A percentile compares a stretch with the other conserved stretches of the same genome.
These are phyloP conservation scores for Vitellaria paradoxa DNA, from an alignment of 179 eudicot species.

Conservation along the genomic window DNA sequence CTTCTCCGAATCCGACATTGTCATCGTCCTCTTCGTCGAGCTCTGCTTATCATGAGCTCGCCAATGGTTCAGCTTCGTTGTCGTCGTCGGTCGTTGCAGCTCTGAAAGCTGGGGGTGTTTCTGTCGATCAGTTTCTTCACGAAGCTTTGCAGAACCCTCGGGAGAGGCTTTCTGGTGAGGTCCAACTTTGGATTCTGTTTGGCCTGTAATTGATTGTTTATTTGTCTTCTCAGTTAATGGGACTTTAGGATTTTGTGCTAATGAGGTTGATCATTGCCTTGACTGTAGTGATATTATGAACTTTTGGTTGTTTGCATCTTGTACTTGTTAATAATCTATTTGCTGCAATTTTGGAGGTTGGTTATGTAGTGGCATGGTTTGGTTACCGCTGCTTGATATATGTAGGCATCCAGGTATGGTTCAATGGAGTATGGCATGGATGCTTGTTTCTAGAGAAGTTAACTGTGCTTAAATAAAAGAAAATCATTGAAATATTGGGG, in stretches of 20 bases:
- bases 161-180: constrained; percentile 79
- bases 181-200: not conserved
- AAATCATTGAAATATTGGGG: too few relatives aligned
- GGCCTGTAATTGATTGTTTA: too few relatives aligned
- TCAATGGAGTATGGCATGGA: too few relatives aligned
- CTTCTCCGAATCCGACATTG: constrained; percentile 14
- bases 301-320: not conserved
- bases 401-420: too few relatives aligned
- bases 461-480: too few relatives aligned
- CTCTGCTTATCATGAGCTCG: too few relatives aligned
- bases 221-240: too few relatives aligned
- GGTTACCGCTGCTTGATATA: not conserved
- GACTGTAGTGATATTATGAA: not conserved
- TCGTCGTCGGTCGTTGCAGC: constrained; percentile 11
- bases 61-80: constrained; percentile 24
- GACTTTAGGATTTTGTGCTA: not conserved
- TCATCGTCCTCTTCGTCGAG: too few relatives aligned
- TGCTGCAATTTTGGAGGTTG: not conserved
- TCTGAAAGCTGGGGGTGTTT: constrained; percentile 20
- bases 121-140: constrained; percentile 97
- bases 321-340: not conserved
- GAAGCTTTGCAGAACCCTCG: constrained; percentile 98
- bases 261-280: not conserved
- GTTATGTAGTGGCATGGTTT: not conserved
- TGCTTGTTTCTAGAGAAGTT: too few relatives aligned